These are phyloP conservation scores for Coemansia sp. DNA, from an alignment of 192 early-diverging fungal genomes.

Conservation along the genomic window DNA sequence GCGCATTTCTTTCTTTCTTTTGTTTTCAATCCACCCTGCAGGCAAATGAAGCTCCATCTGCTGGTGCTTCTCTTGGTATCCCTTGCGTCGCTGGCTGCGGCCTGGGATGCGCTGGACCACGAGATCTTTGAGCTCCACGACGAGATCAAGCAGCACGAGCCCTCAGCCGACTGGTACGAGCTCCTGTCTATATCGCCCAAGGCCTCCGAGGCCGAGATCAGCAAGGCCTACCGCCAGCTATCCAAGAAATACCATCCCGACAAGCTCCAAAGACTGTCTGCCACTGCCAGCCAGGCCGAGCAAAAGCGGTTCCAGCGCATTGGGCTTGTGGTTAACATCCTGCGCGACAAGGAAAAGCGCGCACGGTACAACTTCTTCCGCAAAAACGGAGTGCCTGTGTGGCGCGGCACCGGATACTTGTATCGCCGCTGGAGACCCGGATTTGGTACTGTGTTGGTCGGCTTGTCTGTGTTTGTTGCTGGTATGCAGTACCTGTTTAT, in stretches of 20 bases:
- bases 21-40: not conserved
- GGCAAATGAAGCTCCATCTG: slow-evolving; percentile 9
- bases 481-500: slow-evolving; percentile 65
- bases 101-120: slow-evolving; percentile 63
- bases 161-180: slow-evolving; percentile 60
- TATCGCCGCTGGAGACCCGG: slow-evolving; percentile 72
- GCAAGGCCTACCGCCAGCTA: slow-evolving; percentile 63
- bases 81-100: slow-evolving; percentile 1
- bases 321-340: slow-evolving; percentile 60
- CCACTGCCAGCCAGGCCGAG: slow-evolving; percentile 25
- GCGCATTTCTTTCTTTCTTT: not conserved
- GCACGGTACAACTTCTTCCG: slow-evolving; percentile 78
- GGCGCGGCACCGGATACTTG: slow-evolving; percentile 73
- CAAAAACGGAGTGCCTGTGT: slow-evolving; percentile 75
- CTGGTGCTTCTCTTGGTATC: slow-evolving; percentile 7
- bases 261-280: slow-evolving; percentile 55
- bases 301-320: slow-evolving; percentile 63
- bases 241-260: slow-evolving; percentile 71
- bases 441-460: slow-evolving; percentile 55
- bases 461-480: slow-evolving; percentile 54
- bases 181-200: slow-evolving; percentile 56
- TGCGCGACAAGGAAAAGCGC: slow-evolving; percentile 59
- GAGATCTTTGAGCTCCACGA: slow-evolving; percentile 83
- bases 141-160: slow-evolving; percentile 61
- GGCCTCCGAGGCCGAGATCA: slow-evolving; percentile 57